Base-by-base conservation (phyloP, 495 filamentous ascomycete species). In the Opeltia flavorubescens region DNA sequence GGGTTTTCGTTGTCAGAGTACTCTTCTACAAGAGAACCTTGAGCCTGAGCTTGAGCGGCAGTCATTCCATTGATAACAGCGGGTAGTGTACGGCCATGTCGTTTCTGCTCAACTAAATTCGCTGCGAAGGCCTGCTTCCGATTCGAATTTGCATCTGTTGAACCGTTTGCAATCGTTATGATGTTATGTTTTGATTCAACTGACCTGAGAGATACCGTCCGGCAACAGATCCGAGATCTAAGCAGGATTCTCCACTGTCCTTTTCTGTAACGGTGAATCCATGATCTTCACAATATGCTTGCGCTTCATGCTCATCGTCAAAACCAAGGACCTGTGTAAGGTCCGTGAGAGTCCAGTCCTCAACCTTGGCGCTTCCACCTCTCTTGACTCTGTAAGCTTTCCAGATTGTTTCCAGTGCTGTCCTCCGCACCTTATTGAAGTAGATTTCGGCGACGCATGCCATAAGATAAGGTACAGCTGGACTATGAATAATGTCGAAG, bases 361-460 rank as follows among this genome's bases (percentile, higher is more conserved):
- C 76, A 3, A 80, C 81, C 21, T 78, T 81, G 45, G 77, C 76
- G 28, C 28, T 25, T 12, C 49, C 50, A 21, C 36, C 50, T 54
- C 34, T 38, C 54, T 51, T 58, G 51, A 67, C 66, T 54, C 75
- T 77, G 49, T 73, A 80, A 5, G 62, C 70, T 43, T 66, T 71
- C 65, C 66, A 74, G 8, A 96, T 74, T 2, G 79, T 74, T 47
- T 79, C 78, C 36, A 96, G 70, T 4, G 87, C 80, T 17, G 71
- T 77, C 49, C 81, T 80, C 18, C 91, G 85, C 21, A 96, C 68
- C 13, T 77, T 66, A 43, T 80, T 84, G 64, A 96, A 96, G 52
- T 88, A 84, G 13, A 89, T 80, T 58, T 95, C 89, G 2, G 89
- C 88, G 31, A 95, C 81, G 59, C 89, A 95, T 5, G 84, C 89